phyloP scores from a whole-genome alignment of 1,284 basidiomycete genomes.

The Ganoderma resinaceum region DNA sequence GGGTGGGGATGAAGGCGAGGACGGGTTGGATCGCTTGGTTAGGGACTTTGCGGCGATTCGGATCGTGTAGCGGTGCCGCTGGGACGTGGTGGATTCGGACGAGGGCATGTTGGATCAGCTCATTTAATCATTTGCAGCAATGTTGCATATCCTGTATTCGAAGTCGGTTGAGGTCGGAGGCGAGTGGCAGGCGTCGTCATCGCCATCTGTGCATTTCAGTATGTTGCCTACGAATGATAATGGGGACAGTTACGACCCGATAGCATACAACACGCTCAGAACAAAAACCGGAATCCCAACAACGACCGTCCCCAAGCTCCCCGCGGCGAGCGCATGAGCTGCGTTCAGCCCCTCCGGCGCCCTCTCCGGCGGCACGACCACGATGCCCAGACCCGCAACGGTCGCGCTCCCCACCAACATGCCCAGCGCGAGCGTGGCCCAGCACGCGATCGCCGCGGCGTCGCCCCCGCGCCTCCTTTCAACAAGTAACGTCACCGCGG shows the following conservation, averaged over 20 bases:
- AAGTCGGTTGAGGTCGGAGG: too few relatives aligned
- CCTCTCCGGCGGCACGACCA: not conserved
- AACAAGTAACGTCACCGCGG: not conserved
- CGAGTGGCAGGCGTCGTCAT: not conserved
- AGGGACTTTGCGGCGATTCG: too few relatives aligned
- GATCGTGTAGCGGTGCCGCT: too few relatives aligned
- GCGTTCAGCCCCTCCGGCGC: slow-evolving; percentile 1
- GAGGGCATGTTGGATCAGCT: too few relatives aligned
- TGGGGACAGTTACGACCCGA: not conserved
- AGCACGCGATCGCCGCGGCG: not conserved
- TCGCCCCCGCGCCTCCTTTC: not conserved
- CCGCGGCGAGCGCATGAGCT: not conserved
- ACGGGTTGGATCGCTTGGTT: too few relatives aligned
- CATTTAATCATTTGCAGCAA: too few relatives aligned
- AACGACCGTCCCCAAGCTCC: slow-evolving; percentile 6
- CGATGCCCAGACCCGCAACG: not conserved
- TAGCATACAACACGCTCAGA: not conserved
- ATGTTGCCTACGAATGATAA: not conserved
- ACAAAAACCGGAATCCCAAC: not conserved
- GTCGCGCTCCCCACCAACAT: not conserved
- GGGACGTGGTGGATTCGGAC: too few relatives aligned
- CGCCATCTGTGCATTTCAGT: not conserved
- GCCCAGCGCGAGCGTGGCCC: not conserved
- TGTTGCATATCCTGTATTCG: too few relatives aligned
- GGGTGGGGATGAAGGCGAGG: too few relatives aligned